These are phyloP conservation scores for Suillus ampliporus DNA, from an alignment of 768 basidiomycete species.

Conservation along the genomic window DNA sequence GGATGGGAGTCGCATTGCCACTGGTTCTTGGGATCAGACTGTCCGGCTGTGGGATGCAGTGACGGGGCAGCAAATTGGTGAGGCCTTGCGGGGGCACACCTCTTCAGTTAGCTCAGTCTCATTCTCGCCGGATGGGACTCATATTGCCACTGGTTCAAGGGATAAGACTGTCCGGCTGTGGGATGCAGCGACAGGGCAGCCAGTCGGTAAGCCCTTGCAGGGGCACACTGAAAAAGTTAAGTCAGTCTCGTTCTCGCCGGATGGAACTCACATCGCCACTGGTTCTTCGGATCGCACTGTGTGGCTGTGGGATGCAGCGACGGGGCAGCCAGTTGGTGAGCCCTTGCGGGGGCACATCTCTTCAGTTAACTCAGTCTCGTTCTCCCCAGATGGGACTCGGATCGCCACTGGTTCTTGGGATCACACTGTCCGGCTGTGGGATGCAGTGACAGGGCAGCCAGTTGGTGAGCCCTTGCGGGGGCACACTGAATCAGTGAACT, in stretches of 20 bases:
- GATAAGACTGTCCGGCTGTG: background rate
- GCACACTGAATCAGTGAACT: constrained; percentile 3
- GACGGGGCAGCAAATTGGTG: constrained; percentile 4
- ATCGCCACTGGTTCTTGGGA: constrained; percentile 17
- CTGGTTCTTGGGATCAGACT: constrained; percentile 23
- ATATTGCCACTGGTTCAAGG: too few relatives aligned
- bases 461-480: constrained; percentile 2
- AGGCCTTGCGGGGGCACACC: constrained; percentile 15
- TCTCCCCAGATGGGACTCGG: constrained; percentile 22
- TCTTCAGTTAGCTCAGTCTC: constrained; percentile 6
- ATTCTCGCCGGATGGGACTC: background rate
- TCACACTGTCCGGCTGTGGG: constrained; percentile 15
- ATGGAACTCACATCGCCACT: constrained; percentile 11
- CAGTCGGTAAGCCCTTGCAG: background rate
- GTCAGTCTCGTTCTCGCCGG: constrained; percentile 17
- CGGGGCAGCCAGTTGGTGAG: constrained; percentile 12
- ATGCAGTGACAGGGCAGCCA: constrained; percentile 1
- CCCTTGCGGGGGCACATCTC: constrained; percentile 16
- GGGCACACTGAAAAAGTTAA: background rate
- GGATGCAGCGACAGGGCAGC: background rate
- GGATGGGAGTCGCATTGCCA: constrained; percentile 20
- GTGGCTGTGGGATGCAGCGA: constrained; percentile 17
- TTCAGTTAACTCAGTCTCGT: constrained; percentile 17
- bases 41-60: constrained; percentile 26
- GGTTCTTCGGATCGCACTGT: constrained; percentile 16